Percentiles rank a stretch among this genome's conserved stretches.
Evolutionary conservation across 192 early-diverging fungal species (phyloP).

Genomic region (Phycomyces nitens): DNA sequence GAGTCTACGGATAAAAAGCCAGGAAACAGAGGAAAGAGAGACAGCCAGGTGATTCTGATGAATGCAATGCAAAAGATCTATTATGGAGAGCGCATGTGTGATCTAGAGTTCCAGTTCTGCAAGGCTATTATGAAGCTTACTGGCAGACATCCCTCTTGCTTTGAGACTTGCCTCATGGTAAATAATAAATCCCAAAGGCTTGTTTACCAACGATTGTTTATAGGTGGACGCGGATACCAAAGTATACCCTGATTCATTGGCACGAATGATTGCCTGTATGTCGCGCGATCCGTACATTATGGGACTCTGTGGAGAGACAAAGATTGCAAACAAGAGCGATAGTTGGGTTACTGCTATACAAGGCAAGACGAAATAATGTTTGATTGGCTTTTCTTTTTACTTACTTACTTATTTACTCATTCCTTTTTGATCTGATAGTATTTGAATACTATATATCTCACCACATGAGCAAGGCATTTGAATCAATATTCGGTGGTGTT

Average conservation of each 20-base stretch:
- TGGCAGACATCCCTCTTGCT: constrained; percentile 65
- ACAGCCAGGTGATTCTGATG: constrained; percentile 94
- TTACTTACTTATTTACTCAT: background rate
- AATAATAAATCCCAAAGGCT: too few species aligned
- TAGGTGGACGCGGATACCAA: constrained; percentile 83
- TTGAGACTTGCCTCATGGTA: constrained; percentile 74
- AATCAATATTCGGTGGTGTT: constrained; percentile 69
- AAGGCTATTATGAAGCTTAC: constrained; percentile 69
- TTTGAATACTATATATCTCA: constrained; percentile 79
- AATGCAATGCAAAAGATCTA: constrained; percentile 83
- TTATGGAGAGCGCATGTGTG: constrained; percentile 77
- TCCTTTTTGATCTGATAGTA: constrained; percentile 35
- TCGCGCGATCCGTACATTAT: constrained; percentile 84
- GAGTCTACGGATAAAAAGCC: constrained; percentile 64
- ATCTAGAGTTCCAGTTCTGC: constrained; percentile 76
- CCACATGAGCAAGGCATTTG: constrained; percentile 69
- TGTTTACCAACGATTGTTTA: too few species aligned
- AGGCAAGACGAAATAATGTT: constrained; percentile 19
- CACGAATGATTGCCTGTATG: constrained; percentile 84
- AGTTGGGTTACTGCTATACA: constrained; percentile 91
- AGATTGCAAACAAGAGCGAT: constrained; percentile 89
- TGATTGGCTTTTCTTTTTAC: background rate
- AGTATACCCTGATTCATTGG: constrained; percentile 72
- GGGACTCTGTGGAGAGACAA: constrained; percentile 96
- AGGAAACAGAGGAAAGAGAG: constrained; percentile 88